phyloP scores from a whole-genome alignment of 345 rosid species.

The Moricandia moricandioides region DNA sequence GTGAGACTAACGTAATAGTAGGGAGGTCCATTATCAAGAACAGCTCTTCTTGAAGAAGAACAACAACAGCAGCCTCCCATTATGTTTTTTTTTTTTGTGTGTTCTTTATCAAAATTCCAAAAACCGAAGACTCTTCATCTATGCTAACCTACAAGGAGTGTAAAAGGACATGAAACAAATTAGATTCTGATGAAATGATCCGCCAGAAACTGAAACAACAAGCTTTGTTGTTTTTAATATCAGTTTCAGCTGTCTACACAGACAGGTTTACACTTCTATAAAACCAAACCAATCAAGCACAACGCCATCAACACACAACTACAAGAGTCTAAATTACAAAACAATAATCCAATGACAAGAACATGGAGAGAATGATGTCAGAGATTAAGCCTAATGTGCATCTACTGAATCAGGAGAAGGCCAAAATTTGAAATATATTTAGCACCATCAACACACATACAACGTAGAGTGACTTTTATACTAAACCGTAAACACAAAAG shows the following conservation, averaged over 20 bases:
- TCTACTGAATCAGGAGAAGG: not conserved
- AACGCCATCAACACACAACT: not conserved
- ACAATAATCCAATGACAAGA: not conserved
- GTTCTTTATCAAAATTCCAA: constrained; percentile 24
- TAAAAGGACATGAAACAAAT: constrained; percentile 10
- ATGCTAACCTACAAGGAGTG: constrained; percentile 18
- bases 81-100: constrained; percentile 5
- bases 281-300: not conserved
- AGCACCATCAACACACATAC: not conserved
- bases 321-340: not conserved
- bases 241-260: constrained; percentile 2
- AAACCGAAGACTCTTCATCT: constrained; percentile 30
- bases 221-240: not conserved
- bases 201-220: constrained; percentile 9
- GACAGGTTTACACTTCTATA: not conserved
- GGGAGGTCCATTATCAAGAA: constrained; percentile 40
- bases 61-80: constrained; percentile 98
- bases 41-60: constrained; percentile 51
- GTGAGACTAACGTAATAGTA: constrained; percentile 51
- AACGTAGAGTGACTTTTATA: not conserved
- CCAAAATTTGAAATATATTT: not conserved
- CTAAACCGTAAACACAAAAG: not conserved
- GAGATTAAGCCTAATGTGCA: not conserved
- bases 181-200: not conserved
- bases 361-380: not conserved